Percentiles rank a stretch among this genome's conserved stretches.
Evolutionary conservation across 768 basidiomycete species (phyloP).

Genomic region (Boletus rubescentipes): DNA sequence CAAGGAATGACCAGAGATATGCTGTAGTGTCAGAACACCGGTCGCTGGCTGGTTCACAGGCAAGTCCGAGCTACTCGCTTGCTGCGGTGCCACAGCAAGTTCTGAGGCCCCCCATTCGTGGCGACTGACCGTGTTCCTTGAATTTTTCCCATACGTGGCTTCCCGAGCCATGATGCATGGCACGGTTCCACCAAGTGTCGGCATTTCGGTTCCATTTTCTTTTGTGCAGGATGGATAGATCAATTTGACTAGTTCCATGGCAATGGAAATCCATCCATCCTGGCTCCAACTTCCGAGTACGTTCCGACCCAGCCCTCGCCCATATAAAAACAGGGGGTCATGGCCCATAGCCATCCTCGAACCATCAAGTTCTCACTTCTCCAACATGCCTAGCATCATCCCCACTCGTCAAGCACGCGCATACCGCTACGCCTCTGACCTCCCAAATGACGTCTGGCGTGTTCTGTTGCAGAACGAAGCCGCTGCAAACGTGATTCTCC

Average conservation of each 20-base stretch:
- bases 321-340: slow-evolving; percentile 5
- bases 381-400: slow-evolving; percentile 15
- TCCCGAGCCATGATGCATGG: neutral
- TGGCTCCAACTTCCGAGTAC: neutral
- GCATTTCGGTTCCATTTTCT: neutral
- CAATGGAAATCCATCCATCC: neutral
- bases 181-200: neutral
- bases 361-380: neutral
- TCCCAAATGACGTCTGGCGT: slow-evolving; percentile 31
- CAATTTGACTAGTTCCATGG: neutral
- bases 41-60: neutral
- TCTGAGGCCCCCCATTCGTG: slow-evolving; percentile 6
- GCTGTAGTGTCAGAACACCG: neutral
- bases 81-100: slow-evolving; percentile 1
- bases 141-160: neutral
- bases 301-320: neutral
- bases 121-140: neutral
- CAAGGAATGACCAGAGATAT: neutral
- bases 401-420: neutral
- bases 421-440: slow-evolving; percentile 4
- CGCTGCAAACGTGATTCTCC: slow-evolving; percentile 40
- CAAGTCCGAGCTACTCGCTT: neutral
- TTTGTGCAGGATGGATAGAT: slow-evolving; percentile 22
- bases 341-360: neutral
- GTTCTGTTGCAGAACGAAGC: slow-evolving; percentile 30